phyloP scores from a whole-genome alignment of 495 filamentous ascomycete genomes.

The Xylaria flabelliformis region DNA sequence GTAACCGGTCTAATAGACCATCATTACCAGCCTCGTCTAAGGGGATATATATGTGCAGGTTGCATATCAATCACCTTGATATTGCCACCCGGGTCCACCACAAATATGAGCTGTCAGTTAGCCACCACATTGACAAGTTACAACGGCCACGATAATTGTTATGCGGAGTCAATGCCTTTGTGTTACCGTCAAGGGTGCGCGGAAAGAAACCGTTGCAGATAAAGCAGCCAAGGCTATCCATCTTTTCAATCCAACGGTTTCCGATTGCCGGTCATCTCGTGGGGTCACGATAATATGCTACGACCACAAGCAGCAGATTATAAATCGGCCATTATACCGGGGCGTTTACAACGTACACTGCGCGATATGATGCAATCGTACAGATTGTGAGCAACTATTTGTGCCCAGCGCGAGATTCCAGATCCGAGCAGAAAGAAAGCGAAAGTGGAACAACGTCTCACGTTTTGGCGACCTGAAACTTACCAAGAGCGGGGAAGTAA shows the following conservation, averaged over 20 bases:
- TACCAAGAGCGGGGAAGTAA: not conserved
- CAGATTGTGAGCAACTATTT: not conserved
- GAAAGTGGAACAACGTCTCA: not conserved
- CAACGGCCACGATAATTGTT: not conserved
- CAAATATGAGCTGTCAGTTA: not conserved
- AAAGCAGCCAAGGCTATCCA: not conserved
- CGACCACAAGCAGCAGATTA: not conserved
- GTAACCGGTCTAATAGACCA: not conserved
- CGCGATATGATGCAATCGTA: not conserved
- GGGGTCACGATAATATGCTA: not conserved
- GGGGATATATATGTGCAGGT: not conserved
- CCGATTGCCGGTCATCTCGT: not conserved
- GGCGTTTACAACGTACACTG: not conserved
- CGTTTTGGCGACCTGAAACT: not conserved
- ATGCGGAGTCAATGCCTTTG: slow-evolving; percentile 3
- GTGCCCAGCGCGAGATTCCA: not conserved
- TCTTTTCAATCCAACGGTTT: not conserved
- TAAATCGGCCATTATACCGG: not conserved
- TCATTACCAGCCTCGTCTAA: not conserved
- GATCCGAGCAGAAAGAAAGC: not conserved
- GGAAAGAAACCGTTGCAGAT: not conserved
- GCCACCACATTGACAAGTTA: not conserved
- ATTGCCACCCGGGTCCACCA: not conserved
- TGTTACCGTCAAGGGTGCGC: not conserved
- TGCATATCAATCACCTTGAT: not conserved